These are phyloP conservation scores for Fraxinus angustifolia DNA, from an alignment of 305 asterid species.

Conservation along the genomic window DNA sequence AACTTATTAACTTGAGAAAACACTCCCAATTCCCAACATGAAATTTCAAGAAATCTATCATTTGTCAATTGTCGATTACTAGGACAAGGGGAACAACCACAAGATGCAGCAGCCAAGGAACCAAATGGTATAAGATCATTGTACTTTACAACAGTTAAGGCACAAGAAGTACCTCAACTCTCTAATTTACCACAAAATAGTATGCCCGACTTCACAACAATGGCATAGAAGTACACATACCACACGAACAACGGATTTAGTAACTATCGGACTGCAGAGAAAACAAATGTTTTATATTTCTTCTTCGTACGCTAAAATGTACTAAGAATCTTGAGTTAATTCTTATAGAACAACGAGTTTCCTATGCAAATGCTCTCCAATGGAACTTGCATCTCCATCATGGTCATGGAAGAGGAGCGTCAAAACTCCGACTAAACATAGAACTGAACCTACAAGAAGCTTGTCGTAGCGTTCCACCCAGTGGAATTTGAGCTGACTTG, in stretches of 20 bases:
- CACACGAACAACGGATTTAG: not conserved
- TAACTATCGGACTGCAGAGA: not conserved
- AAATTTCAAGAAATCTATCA: not conserved
- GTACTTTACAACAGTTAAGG: not conserved
- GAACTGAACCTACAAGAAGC: conserved; percentile 92
- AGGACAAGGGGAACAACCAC: not conserved
- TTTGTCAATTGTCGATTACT: not conserved
- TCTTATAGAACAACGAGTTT: conserved; percentile 51
- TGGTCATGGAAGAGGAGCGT: conserved; percentile 84
- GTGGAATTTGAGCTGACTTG: conserved; percentile 93
- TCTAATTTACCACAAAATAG: not conserved
- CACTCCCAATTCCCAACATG: not conserved
- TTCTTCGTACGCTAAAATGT: conserved; percentile 1
- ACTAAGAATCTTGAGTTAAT: conserved; percentile 5
- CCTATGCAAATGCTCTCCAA: conserved; percentile 55
- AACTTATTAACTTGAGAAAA: not conserved
- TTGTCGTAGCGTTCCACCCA: conserved; percentile 94
- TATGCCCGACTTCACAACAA: not conserved
- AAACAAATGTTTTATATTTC: not conserved
- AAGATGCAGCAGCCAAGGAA: not conserved
- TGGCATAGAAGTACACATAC: not conserved
- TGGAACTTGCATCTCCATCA: conserved; percentile 37
- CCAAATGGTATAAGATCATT: not conserved
- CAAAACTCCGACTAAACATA: conserved; percentile 78
- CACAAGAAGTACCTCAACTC: not conserved